Evolutionary conservation across 306 rosid genomes (phyloP), one percentile per base, ranked within the genome.

Genomic region (Quercus ilex): DNA sequence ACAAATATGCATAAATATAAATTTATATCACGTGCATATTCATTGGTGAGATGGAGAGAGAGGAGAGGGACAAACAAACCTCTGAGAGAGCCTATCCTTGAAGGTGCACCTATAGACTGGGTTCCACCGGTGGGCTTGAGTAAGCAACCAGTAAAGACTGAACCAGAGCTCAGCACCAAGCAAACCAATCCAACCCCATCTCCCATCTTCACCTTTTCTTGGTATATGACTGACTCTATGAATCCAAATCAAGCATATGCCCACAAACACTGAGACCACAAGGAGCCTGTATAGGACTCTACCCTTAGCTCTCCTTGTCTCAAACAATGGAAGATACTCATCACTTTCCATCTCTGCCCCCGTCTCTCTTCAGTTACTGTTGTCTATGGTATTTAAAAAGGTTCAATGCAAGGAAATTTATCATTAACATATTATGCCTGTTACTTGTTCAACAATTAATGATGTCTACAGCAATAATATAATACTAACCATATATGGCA

Each of bases 161-260:
- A 92, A 94, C 97, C 97, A 94, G 1, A 92, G 52, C 49, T 94
- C 97, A 65, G 97, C 85, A 56, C 10, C 88, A 67, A 91, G 58
- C 88, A 94, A 25, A 9, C 90, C 93, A 71, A 91, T 6, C 93
- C 93, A 91, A 3, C 8, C 86, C 88, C 86, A 87, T 23, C 84
- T 88, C 41, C 83, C 88, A 80, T 64, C 78, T 56, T 81, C 77
- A 53, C 35, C 82, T 7, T 72, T 78, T 77, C 19, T 64, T 65
- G 80, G 85, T 43, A 87, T 71, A 77, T 86, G 82, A n/a, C 19
- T 81, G 13, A 80, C 72, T 77, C 99, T 94, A 52, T 87, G 90
- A 30, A 74, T 1, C 97, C 91, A 94, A n/a, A 91, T 89, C 76
- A 83, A 85, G 69, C 91, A 81, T 73, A 87, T 90, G 21, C 88